phyloP scores from a whole-genome alignment of 73 alveolate species.

The Paramecium octaurelia region DNA sequence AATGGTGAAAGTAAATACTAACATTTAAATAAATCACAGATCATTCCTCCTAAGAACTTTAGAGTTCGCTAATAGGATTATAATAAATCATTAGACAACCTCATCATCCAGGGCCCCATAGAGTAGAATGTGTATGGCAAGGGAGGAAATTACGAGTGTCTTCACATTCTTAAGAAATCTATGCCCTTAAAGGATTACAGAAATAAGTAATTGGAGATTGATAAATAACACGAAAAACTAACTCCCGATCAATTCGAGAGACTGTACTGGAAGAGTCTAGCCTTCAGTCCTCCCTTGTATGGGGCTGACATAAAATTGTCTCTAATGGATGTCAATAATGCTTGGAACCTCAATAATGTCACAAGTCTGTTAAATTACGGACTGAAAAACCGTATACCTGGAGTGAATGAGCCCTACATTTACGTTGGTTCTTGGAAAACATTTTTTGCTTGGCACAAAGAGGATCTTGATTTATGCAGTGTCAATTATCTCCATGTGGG shows the following conservation, averaged over 20 bases:
- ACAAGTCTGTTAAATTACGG: constrained; percentile 66
- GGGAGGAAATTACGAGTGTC: constrained; percentile 70
- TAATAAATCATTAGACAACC: constrained; percentile 44
- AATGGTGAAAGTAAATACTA: constrained; percentile 73
- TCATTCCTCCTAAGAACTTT: constrained; percentile 85
- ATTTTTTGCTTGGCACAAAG: constrained; percentile 92
- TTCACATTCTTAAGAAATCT: constrained; percentile 72
- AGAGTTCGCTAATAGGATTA: constrained; percentile 76
- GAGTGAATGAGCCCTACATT: constrained; percentile 82
- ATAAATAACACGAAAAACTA: constrained; percentile 51
- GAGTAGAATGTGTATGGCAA: constrained; percentile 79
- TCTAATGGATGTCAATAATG: constrained; percentile 68
- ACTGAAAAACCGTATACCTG: constrained; percentile 67
- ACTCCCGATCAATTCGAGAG: constrained; percentile 72
- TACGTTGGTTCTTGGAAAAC: constrained; percentile 89
- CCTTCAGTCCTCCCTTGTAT: constrained; percentile 84
- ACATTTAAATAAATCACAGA: constrained; percentile 42
- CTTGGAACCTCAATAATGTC: constrained; percentile 79
- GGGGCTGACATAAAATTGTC: constrained; percentile 85
- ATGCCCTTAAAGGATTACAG: constrained; percentile 68
- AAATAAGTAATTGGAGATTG: constrained; percentile 61
- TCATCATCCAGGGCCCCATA: constrained; percentile 74
- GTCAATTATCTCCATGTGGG: constrained; percentile 82
- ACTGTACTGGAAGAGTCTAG: constrained; percentile 82
- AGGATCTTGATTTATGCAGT: constrained; percentile 82